phyloP scores from a whole-genome alignment of 768 basidiomycete genomes.

The Psilocybe subaeruginosa region DNA sequence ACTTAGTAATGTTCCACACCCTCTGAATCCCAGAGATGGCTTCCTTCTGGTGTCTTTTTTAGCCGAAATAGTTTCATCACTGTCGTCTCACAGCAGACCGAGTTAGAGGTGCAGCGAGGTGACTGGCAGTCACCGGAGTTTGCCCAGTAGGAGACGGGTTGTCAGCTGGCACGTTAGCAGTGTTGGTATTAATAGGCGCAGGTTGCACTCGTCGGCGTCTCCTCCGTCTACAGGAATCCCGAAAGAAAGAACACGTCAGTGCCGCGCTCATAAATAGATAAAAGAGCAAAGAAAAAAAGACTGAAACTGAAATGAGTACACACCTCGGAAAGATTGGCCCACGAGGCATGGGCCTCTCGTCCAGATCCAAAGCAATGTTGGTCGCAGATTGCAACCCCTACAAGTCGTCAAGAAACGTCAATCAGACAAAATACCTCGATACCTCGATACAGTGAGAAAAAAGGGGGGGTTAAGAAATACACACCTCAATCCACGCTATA shows the following conservation, averaged over 20 bases:
- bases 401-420: not conserved
- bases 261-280: not conserved
- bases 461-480: not conserved
- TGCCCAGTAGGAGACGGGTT: conserved; percentile 19
- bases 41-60: not conserved
- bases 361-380: conserved; percentile 90
- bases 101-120: conserved; percentile 21
- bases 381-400: conserved; percentile 90
- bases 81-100: conserved; percentile 7
- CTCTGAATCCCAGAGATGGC: not conserved
- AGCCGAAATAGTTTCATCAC: conserved; percentile 11
- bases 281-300: not conserved
- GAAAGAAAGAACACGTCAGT: conserved; percentile 25
- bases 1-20: not conserved
- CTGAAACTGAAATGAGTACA: conserved; percentile 23
- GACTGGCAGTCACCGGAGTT: conserved; percentile 22
- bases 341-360: conserved; percentile 89
- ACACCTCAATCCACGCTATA: conserved; percentile 95
- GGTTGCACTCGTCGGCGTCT: conserved; percentile 31
- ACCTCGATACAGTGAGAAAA: conserved; percentile 1
- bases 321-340: conserved; percentile 86
- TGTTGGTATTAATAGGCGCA: conserved; percentile 7
- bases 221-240: conserved; percentile 25
- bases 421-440: not conserved
- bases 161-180: conserved; percentile 1